A percentile compares a stretch with the other conserved stretches of the same genome.
Evolutionary conservation across 139 green algal species (phyloP).

Genomic region (Monoraphidium neglectum): DNA sequence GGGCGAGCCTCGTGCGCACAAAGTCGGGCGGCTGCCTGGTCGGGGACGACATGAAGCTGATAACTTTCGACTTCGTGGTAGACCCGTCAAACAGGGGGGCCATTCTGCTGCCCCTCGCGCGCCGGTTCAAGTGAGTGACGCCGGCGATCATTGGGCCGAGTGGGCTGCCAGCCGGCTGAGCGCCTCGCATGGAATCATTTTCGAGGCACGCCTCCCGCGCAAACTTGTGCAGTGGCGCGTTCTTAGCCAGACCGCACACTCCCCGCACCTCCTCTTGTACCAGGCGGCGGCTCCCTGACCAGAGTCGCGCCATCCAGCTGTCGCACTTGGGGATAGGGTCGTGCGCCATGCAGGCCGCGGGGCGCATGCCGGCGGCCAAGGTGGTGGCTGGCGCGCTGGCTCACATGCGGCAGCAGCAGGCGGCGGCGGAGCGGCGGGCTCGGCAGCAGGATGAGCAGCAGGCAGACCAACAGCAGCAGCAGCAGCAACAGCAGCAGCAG

Average conservation of each 20-base stretch:
- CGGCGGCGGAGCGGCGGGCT: too few relatives aligned
- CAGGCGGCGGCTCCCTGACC: background rate
- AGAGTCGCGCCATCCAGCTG: constrained; percentile 6
- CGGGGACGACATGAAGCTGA: constrained; percentile 72
- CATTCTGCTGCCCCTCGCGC: constrained; percentile 45
- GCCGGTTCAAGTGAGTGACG: constrained; percentile 23
- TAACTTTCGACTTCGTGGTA: constrained; percentile 79
- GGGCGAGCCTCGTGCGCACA: constrained; percentile 56
- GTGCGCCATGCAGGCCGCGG: background rate
- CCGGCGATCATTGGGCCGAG: background rate
- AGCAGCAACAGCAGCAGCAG: too few relatives aligned
- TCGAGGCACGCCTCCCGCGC: background rate
- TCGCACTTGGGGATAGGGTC: background rate
- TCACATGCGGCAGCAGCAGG: too few relatives aligned
- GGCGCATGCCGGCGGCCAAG: constrained; percentile 6
- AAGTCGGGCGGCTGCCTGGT: constrained; percentile 38
- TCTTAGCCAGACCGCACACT: background rate
- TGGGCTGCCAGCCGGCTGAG: too few relatives aligned
- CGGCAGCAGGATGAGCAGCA: too few relatives aligned
- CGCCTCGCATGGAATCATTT: background rate
- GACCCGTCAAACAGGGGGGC: constrained; percentile 60
- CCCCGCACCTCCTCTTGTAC: background rate
- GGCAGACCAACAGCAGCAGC: too few relatives aligned
- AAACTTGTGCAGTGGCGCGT: too few relatives aligned
- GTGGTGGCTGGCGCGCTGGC: background rate